Conservation (phyloP, 768 basidiomycete species). For the Collybia mongolica region DNA sequence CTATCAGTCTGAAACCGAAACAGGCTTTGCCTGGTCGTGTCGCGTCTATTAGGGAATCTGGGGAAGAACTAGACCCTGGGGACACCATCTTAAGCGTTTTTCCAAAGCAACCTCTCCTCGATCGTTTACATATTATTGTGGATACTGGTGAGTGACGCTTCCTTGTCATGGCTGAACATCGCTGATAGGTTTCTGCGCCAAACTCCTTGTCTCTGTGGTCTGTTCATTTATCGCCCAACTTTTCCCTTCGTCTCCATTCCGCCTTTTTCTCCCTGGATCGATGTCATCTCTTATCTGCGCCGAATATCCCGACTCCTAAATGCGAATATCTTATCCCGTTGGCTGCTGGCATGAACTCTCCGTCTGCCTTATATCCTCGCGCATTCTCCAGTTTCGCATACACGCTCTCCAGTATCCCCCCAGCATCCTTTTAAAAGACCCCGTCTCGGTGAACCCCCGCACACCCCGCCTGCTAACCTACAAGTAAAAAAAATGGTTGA, state of each 20-base stretch:
- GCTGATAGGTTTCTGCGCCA: background rate
- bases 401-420: background rate
- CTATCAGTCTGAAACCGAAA: conserved; percentile 9
- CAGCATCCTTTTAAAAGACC: conserved; percentile 3
- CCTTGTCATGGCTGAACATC: background rate
- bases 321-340: background rate
- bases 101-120: conserved; percentile 10
- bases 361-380: background rate
- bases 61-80: conserved; percentile 7
- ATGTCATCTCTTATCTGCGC: too few species aligned
- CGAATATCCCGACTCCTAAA: background rate
- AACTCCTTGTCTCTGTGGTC: background rate
- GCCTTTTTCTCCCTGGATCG: background rate
- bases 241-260: background rate
- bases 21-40: conserved; percentile 3
- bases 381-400: background rate
- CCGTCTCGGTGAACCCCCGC: background rate
- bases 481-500: background rate
- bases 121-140: conserved; percentile 12
- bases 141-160: background rate
- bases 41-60: conserved; percentile 8
- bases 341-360: background rate
- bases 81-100: conserved; percentile 8
- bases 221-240: background rate
- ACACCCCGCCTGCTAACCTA: conserved; percentile 3